A percentile compares a stretch with the other conserved stretches of the same genome.
Conservation (phyloP, 805 yeast genomes). For the Komagataella kurtzmanii region DNA sequence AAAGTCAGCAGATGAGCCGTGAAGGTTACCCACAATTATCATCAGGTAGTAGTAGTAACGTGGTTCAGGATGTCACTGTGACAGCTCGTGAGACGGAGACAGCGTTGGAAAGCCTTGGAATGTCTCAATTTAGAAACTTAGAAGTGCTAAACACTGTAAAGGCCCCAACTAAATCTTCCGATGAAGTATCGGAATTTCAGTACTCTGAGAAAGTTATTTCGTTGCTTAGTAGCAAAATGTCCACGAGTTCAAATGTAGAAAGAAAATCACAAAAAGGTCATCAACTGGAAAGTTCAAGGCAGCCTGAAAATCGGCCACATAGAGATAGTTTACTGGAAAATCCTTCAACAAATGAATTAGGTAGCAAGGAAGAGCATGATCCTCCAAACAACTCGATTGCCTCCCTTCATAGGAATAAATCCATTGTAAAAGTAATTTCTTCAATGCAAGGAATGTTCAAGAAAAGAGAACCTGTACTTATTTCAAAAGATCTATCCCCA, state of each 20-base stretch:
- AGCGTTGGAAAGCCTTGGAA: neutral
- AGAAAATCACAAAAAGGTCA: neutral
- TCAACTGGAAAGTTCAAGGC: neutral
- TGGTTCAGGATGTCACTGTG: neutral
- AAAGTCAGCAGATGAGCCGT: conserved; percentile 16
- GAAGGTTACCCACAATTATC: neutral
- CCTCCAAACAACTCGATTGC: neutral
- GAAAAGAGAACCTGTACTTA: neutral
- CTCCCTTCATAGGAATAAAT: neutral
- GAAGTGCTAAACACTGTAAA: neutral
- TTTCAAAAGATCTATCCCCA: neutral
- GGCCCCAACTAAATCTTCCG: neutral
- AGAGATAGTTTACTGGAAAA: neutral
- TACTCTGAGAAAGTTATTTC: neutral
- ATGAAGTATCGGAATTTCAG: neutral
- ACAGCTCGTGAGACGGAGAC: neutral
- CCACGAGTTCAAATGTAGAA: neutral
- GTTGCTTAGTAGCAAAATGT: neutral
- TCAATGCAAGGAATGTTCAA: neutral
- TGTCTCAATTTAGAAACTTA: too few relatives aligned
- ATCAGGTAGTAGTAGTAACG: neutral
- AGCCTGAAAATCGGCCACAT: too few relatives aligned
- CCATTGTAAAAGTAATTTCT: neutral
- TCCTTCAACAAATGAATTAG: neutral
- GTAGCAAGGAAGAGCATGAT: neutral